A percentile compares a stretch with the other conserved stretches of the same genome.
These are phyloP conservation scores for Metarhizium rileyi DNA, from an alignment of 2,329 filamentous ascomycete species.

Conservation along the genomic window DNA sequence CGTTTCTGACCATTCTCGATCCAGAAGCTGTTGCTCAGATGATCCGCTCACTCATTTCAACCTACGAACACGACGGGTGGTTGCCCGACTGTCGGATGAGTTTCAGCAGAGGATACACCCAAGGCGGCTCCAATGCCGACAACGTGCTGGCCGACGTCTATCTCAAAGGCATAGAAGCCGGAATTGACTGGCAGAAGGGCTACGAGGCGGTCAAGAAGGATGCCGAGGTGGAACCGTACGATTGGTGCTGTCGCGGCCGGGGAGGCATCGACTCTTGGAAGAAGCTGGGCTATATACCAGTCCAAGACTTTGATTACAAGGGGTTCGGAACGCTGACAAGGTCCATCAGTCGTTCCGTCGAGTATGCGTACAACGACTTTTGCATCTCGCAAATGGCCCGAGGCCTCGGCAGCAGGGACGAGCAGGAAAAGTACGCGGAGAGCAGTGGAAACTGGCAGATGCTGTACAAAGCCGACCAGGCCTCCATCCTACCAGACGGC, in stretches of 20 bases:
- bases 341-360: conserved; percentile 61
- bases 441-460: conserved; percentile 59
- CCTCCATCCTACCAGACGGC: conserved; percentile 41
- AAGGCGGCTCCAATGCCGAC: conserved; percentile 68
- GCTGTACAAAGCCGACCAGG: conserved; percentile 51
- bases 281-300: conserved; percentile 58
- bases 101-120: conserved; percentile 63
- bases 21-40: conserved; percentile 54
- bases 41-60: conserved; percentile 62
- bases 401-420: conserved; percentile 41
- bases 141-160: conserved; percentile 58
- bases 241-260: conserved; percentile 62
- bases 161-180: conserved; percentile 51
- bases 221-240: conserved; percentile 57
- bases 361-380: conserved; percentile 73
- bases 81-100: conserved; percentile 69
- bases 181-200: conserved; percentile 56
- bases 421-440: conserved; percentile 48
- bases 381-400: conserved; percentile 55
- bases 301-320: conserved; percentile 54
- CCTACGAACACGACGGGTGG: conserved; percentile 59
- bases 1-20: conserved; percentile 59
- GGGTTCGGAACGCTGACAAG: conserved; percentile 63
- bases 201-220: conserved; percentile 66
- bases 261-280: conserved; percentile 68